Evolutionary conservation across 1,284 basidiomycete genomes (phyloP).

Genomic region (Ustilago shanxiensis): DNA sequence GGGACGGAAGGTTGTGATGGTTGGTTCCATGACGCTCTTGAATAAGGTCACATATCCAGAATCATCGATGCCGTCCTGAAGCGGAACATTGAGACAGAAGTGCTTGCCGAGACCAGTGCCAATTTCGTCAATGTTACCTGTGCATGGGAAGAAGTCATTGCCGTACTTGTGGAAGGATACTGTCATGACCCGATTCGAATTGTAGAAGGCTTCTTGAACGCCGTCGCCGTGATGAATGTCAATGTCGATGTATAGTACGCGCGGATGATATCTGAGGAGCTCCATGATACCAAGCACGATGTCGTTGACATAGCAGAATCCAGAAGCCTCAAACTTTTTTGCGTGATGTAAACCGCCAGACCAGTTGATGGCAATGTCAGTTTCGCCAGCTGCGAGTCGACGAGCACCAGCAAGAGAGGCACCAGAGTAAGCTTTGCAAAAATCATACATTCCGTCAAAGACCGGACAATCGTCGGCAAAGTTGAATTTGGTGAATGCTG

Average conservation of each 20-base stretch:
- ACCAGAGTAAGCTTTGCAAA: conserved; percentile 67
- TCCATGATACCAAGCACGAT: conserved; percentile 69
- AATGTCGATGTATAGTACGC: conserved; percentile 97
- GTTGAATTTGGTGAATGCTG: conserved; percentile 68
- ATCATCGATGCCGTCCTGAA: conserved; percentile 97
- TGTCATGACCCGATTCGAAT: conserved; percentile 96
- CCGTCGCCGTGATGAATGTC: conserved; percentile 99
- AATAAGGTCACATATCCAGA: conserved; percentile 95
- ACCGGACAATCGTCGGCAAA: conserved; percentile 70
- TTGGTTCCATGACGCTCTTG: conserved; percentile 95
- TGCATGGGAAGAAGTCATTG: conserved; percentile 86
- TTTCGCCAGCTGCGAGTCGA: conserved; percentile 75
- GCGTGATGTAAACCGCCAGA: conserved; percentile 97
- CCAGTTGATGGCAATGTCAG: conserved; percentile 98
- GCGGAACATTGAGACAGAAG: conserved; percentile 93
- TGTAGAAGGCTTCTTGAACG: conserved; percentile 99
- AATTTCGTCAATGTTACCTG: conserved; percentile 67
- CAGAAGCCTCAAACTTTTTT: conserved; percentile 94
- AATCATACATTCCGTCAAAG: conserved; percentile 70
- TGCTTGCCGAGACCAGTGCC: conserved; percentile 80
- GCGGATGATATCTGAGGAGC: conserved; percentile 75
- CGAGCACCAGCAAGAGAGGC: conserved; percentile 81
- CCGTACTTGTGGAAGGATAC: conserved; percentile 99
- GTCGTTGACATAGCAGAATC: conserved; percentile 98
- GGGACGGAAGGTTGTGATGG: conserved; percentile 89